Evolutionary conservation across 2,329 filamentous ascomycete genomes (phyloP), one percentile per base, ranked within the genome.

Genomic region (Fusarium camptoceras): DNA sequence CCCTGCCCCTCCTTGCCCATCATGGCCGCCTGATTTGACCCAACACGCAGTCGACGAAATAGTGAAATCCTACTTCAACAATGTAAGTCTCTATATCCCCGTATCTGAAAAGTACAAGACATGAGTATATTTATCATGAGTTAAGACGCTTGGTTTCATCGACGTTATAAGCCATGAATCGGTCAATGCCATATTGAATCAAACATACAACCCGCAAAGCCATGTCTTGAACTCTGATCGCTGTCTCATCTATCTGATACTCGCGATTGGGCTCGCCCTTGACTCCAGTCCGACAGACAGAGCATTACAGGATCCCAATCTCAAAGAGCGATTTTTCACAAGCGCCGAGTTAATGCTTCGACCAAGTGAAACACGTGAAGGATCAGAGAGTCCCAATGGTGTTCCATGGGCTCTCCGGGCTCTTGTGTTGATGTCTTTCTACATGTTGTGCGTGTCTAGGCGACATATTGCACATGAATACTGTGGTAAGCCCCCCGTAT

Each of bases 351-450:
- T 81, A 43, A 79, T 90, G 18, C 80, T 79, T 47, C 79, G 81
- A 2, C 76, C 81, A 2, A 77, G 22, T 8, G 47, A 53, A 30
- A n/a, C 55, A 22, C 37, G 37, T 14, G 50, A 37, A 37, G 46
- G 43, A 22, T 22, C 42, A 15, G 43, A 54, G 18, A 27, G 24
- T 49, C 88, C 91, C 72, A 86, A 90, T 71, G 86, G 85, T 24
- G 86, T 89, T 58, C 86, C 91, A 61, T 90, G 88, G 86, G 88
- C 87, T 15, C 84, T 92, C 48, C 89, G 91, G 73, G 88, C 88
- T 4, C 79, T 91, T 44, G 78, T 87, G 1, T 78, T 92, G 37
- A 91, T 91, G 86, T 84, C 89, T 0, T 77, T 91, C 4, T 92
- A 91, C 72, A 88, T 87, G 84, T 78, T 92, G 18, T 83, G 85